These are phyloP conservation scores for Simplicillium aogashimaense DNA, from an alignment of 2,329 filamentous ascomycete species.

Conservation along the genomic window DNA sequence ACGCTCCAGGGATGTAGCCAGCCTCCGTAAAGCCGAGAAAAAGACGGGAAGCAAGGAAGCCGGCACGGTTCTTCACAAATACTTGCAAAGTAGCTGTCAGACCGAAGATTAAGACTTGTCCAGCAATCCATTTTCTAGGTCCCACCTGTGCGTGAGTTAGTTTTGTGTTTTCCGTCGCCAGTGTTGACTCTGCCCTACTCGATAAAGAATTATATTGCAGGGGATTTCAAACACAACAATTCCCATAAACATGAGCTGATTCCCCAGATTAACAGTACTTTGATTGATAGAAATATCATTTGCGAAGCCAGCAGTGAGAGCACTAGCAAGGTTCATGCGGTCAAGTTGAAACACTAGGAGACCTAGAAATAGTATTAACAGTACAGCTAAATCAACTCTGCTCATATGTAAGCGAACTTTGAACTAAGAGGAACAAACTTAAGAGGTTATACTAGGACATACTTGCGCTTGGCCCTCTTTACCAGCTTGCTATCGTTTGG, in stretches of 20 bases:
- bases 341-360: no score
- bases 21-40: constrained; percentile 43
- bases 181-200: no score
- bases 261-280: constrained; percentile 41
- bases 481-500: no score
- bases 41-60: constrained; percentile 38
- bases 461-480: no score
- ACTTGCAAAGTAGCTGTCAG: constrained; percentile 44
- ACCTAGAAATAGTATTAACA: no score
- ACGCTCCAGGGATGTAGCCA: constrained; percentile 43
- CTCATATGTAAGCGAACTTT: no score
- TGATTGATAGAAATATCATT: constrained; percentile 37
- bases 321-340: constrained; percentile 30
- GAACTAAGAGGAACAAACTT: no score
- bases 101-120: constrained; percentile 43
- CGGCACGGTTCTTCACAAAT: constrained; percentile 34
- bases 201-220: constrained; percentile 24
- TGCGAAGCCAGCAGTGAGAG: constrained; percentile 38
- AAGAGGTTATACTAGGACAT: no score
- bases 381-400: no score
- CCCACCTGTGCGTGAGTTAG: no score
- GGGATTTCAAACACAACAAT: constrained; percentile 32
- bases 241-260: constrained; percentile 37
- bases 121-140: constrained; percentile 35
- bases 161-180: no score